phyloP scores from a whole-genome alignment of 495 filamentous ascomycete genomes.

The Tuber indicum region DNA sequence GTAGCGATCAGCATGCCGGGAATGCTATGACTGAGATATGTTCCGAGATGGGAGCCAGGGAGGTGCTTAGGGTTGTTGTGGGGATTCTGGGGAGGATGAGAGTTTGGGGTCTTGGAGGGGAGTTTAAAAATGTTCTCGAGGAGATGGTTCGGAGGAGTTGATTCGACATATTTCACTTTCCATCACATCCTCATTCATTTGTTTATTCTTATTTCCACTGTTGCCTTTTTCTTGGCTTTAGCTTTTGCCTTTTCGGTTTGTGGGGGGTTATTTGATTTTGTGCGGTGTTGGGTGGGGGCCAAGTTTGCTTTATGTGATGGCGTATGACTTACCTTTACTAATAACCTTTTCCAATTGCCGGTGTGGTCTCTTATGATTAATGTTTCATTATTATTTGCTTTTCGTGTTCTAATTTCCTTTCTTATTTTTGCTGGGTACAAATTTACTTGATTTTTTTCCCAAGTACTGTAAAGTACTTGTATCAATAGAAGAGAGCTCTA shows the following conservation, averaged over 20 bases:
- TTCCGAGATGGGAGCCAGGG: constrained; percentile 34
- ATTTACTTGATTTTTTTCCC: background rate
- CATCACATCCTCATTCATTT: background rate
- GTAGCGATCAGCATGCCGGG: constrained; percentile 28
- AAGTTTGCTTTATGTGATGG: background rate
- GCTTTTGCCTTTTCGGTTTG: background rate
- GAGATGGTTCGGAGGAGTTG: constrained; percentile 37
- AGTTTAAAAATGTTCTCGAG: constrained; percentile 41
- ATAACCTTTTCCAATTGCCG: background rate
- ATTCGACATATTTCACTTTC: background rate
- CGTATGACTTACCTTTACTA: background rate
- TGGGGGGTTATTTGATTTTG: background rate
- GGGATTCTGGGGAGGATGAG: constrained; percentile 39
- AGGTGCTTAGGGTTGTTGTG: constrained; percentile 40
- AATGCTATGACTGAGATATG: constrained; percentile 40
- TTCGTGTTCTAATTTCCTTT: background rate
- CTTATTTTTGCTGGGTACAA: no score
- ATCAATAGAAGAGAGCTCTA: background rate
- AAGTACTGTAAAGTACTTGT: background rate
- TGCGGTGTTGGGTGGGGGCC: background rate
- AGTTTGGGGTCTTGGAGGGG: constrained; percentile 40
- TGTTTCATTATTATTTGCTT: background rate
- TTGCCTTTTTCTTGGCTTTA: background rate
- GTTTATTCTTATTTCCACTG: background rate
- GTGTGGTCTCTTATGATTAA: background rate